phyloP scores from a whole-genome alignment of 1,139 yeast species.

The Geotrichum fermentans region DNA sequence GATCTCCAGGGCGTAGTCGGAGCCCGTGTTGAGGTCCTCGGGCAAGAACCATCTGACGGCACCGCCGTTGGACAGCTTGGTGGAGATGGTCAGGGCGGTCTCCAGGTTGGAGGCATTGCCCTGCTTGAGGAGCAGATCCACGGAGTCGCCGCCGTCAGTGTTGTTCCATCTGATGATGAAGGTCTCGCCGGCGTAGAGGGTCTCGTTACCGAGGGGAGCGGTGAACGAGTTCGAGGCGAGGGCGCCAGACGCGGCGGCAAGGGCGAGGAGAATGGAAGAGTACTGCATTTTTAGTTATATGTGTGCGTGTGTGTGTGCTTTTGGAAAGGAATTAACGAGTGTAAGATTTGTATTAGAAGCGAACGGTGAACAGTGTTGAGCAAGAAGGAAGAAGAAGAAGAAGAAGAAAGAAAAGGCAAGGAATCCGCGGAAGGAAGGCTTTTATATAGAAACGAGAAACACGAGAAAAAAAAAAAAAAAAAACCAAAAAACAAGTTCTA shows the following conservation, averaged over 20 bases:
- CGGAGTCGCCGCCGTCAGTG: conserved; percentile 34
- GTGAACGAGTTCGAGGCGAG: conserved; percentile 32
- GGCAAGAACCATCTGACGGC: conserved; percentile 40
- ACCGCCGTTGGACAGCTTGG: conserved; percentile 36
- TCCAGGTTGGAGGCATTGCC: conserved; percentile 35
- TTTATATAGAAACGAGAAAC: no score
- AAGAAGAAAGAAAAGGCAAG: background rate
- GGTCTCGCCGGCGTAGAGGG: conserved; percentile 35
- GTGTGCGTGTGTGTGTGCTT: no score
- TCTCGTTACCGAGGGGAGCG: conserved; percentile 31
- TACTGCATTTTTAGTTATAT: conserved; percentile 18
- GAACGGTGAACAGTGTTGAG: background rate
- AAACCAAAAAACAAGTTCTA: background rate
- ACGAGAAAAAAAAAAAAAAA: background rate
- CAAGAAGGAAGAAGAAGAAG: background rate
- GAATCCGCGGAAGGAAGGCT: no score
- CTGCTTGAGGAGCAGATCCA: conserved; percentile 34
- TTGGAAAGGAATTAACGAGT: background rate
- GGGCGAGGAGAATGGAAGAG: conserved; percentile 23
- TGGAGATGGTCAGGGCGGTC: conserved; percentile 37
- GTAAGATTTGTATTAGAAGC: no score
- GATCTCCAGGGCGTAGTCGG: conserved; percentile 37
- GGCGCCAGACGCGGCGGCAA: conserved; percentile 23
- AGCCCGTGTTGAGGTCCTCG: conserved; percentile 31
- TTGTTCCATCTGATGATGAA: conserved; percentile 37